These are phyloP conservation scores for Fusarium devonianum DNA, from an alignment of 2,329 filamentous ascomycete genomes.

Conservation along the genomic window DNA sequence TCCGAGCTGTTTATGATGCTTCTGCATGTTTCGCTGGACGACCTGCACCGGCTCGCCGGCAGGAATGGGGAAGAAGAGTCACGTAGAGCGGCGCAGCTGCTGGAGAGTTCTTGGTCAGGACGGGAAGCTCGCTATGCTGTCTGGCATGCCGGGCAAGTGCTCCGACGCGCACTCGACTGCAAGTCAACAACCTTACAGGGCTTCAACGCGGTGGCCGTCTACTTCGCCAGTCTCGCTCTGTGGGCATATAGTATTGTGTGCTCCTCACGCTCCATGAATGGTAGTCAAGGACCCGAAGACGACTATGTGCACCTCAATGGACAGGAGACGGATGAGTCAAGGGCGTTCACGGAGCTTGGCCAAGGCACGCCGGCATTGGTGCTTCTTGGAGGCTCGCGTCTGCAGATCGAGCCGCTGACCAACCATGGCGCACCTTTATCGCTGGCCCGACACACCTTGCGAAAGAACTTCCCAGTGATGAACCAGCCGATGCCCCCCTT, in stretches of 20 bases:
- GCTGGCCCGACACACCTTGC: constrained; percentile 24
- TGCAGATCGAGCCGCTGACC: constrained; percentile 28
- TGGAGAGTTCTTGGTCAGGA: constrained; percentile 28
- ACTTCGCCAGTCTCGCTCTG: constrained; percentile 33
- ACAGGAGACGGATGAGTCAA: constrained; percentile 23
- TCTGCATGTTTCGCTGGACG: constrained; percentile 34
- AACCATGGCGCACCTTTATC: constrained; percentile 24
- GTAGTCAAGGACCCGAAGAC: constrained; percentile 8
- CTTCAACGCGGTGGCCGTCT: constrained; percentile 37
- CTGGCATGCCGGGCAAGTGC: constrained; percentile 39
- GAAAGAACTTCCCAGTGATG: constrained; percentile 30
- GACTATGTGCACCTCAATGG: constrained; percentile 30
- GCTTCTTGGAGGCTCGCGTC: constrained; percentile 14
- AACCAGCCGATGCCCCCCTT: constrained; percentile 33
- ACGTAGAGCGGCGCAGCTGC: constrained; percentile 16
- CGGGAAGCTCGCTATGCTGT: constrained; percentile 34
- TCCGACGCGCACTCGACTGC: constrained; percentile 32
- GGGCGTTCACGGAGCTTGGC: constrained; percentile 29
- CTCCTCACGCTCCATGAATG: constrained; percentile 8
- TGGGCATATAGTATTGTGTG: constrained; percentile 34
- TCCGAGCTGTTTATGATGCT: constrained; percentile 40
- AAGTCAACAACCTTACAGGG: constrained; percentile 29
- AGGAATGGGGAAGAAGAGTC: constrained; percentile 35
- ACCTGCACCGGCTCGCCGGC: constrained; percentile 32
- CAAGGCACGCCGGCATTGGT: constrained; percentile 28